Base-by-base conservation (phyloP, 129 eudicot species). In the Rutidosis leptorrhynchoides region DNA sequence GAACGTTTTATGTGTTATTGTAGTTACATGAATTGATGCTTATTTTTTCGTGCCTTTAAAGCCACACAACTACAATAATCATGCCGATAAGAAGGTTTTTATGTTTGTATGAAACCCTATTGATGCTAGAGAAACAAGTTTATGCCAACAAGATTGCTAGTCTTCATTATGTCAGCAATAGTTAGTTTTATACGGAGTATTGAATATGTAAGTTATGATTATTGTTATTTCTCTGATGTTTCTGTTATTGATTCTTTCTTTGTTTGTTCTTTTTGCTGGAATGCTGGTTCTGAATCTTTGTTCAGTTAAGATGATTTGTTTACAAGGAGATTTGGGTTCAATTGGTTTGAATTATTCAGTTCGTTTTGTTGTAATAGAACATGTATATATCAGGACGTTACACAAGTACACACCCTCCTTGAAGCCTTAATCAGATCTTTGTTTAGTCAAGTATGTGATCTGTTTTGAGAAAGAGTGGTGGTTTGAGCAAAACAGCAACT, bases 201-300 rank as follows among this genome's bases (percentile, higher is more conserved):
- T 37, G 11, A 2, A 10, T 37, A 37, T 37, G 2, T 37, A 10
- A 10, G 42, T 35, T 3, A 37, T 10, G 3, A 6, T 32, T 7
- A 6, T n/a, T n/a, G n/a, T n/a, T n/a, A n/a, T n/a, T n/a, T n/a
- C n/a, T n/a, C n/a, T n/a, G n/a, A n/a, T n/a, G n/a, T n/a, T n/a
- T n/a, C 62, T 17, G 68, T 54, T 74, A 74, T 68, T 85, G 48
- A 82, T 77, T 56, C 16, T 56, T n/a, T 79, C 28, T 74, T 82
- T 75, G 71, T 79, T 74, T 71, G 69, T 40, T 69, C 25, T 70
- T 51, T 58, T 69, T 71, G n/a, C 64, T 49, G 87, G 69, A 65
- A 74, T 75, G 81, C 77, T 73, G 83, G 74, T 76, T 75, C 64
- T 68, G 83, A 37, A 65, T 58, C 58, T 80, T 67, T 85, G 82